These are phyloP conservation scores for Fusarium begoniae DNA, from an alignment of 2,329 filamentous ascomycete genomes.

Conservation along the genomic window DNA sequence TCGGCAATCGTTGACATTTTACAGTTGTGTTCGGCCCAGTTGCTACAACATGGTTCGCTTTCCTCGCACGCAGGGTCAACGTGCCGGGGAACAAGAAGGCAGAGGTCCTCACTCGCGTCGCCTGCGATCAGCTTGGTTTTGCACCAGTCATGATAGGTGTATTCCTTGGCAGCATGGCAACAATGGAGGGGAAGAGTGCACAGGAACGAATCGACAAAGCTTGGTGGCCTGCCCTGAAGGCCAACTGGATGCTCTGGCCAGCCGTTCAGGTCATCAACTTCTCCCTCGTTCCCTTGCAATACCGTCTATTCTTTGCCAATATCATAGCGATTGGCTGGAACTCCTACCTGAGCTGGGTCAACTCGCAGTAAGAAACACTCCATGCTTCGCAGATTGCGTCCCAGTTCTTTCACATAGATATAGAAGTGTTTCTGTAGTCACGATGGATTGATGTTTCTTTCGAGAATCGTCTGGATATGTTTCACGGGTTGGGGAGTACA, in stretches of 20 bases:
- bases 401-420: slow-evolving; percentile 19
- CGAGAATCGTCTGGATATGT: neutral
- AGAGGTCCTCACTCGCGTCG: slow-evolving; percentile 81
- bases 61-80: slow-evolving; percentile 76
- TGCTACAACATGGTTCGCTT: slow-evolving; percentile 85
- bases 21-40: slow-evolving; percentile 85
- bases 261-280: slow-evolving; percentile 88
- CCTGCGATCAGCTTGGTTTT: slow-evolving; percentile 82
- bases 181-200: slow-evolving; percentile 72
- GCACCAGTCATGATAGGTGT: slow-evolving; percentile 83
- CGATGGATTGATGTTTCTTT: neutral
- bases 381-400: neutral
- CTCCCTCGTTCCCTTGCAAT: slow-evolving; percentile 82
- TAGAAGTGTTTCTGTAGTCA: slow-evolving; percentile 29
- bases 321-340: slow-evolving; percentile 76
- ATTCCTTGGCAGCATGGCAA: slow-evolving; percentile 86
- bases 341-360: slow-evolving; percentile 70
- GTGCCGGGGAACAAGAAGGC: slow-evolving; percentile 68
- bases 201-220: slow-evolving; percentile 75
- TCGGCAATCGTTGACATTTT: slow-evolving; percentile 11
- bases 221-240: slow-evolving; percentile 76
- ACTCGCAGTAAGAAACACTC: slow-evolving; percentile 52
- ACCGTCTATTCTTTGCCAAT: slow-evolving; percentile 88
- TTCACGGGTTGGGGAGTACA: slow-evolving; percentile 12
- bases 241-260: slow-evolving; percentile 92